These are phyloP conservation scores for Blastobotrys proliferans DNA, from an alignment of 1,139 yeast genomes.

Conservation along the genomic window DNA sequence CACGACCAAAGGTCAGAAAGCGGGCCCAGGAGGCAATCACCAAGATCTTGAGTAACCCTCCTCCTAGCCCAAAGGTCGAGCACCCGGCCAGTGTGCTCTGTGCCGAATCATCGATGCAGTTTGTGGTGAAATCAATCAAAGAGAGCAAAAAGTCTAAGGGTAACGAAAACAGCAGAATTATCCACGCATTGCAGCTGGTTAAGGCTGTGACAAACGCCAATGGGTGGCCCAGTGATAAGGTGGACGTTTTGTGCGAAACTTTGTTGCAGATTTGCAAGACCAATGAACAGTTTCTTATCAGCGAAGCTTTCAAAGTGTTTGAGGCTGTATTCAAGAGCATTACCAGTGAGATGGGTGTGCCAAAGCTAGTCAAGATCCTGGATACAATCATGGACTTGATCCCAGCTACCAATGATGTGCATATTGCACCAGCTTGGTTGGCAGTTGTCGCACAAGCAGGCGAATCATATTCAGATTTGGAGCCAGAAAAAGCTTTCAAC, in stretches of 20 bases:
- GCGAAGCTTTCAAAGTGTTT: slow-evolving; percentile 79
- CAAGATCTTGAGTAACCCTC: slow-evolving; percentile 60
- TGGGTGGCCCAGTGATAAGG: slow-evolving; percentile 72
- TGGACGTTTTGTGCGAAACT: slow-evolving; percentile 71
- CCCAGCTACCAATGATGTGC: slow-evolving; percentile 78
- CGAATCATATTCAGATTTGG: slow-evolving; percentile 59
- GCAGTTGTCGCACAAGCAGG: slow-evolving; percentile 90
- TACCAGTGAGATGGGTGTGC: slow-evolving; percentile 54
- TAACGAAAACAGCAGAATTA: slow-evolving; percentile 41
- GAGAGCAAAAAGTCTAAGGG: slow-evolving; percentile 36
- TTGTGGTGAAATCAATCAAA: slow-evolving; percentile 42
- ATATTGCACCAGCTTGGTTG: slow-evolving; percentile 90
- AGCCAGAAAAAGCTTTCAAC: slow-evolving; percentile 53
- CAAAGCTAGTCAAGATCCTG: slow-evolving; percentile 57
- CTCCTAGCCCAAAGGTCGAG: slow-evolving; percentile 73
- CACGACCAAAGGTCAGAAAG: slow-evolving; percentile 93
- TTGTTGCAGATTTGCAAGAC: slow-evolving; percentile 74
- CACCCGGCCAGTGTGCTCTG: slow-evolving; percentile 73
- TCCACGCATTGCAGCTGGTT: slow-evolving; percentile 74
- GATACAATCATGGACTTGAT: slow-evolving; percentile 72
- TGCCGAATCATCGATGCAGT: slow-evolving; percentile 62
- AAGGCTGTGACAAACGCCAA: slow-evolving; percentile 65
- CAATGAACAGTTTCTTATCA: slow-evolving; percentile 76
- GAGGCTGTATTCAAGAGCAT: slow-evolving; percentile 80
- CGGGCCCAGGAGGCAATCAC: slow-evolving; percentile 86